These are phyloP conservation scores for Thielaviopsis populi DNA, from an alignment of 2,329 filamentous ascomycete species.

Conservation along the genomic window DNA sequence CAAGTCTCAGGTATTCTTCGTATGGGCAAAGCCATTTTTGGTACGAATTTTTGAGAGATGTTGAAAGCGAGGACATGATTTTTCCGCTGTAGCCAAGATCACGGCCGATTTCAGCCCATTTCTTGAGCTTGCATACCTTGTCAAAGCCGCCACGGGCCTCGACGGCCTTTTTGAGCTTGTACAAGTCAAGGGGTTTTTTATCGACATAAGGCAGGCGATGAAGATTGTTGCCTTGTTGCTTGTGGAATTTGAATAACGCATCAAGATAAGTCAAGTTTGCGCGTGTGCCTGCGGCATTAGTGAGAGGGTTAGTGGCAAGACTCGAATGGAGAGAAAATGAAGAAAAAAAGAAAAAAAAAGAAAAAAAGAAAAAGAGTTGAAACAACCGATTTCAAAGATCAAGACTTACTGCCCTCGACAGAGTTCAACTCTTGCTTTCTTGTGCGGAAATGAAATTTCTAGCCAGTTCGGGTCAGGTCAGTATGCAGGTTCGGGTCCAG, in stretches of 20 bases:
- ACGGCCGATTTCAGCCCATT: slow-evolving; percentile 96
- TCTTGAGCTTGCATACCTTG: slow-evolving; percentile 91
- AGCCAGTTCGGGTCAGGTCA: slow-evolving; percentile 17
- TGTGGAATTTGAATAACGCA: slow-evolving; percentile 89
- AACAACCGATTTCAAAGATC: not conserved
- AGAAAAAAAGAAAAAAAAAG: not conserved
- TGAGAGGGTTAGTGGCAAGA: slow-evolving; percentile 2
- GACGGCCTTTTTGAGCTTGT: slow-evolving; percentile 91
- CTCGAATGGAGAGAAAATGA: not conserved
- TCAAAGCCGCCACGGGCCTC: slow-evolving; percentile 91
- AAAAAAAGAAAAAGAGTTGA: not conserved
- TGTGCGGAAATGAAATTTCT: slow-evolving; percentile 95
- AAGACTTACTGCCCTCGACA: slow-evolving; percentile 78
- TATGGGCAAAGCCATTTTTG: slow-evolving; percentile 95
- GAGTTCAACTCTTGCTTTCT: slow-evolving; percentile 94
- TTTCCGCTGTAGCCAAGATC: slow-evolving; percentile 97
- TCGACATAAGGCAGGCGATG: slow-evolving; percentile 93
- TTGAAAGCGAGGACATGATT: slow-evolving; percentile 98
- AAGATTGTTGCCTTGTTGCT: slow-evolving; percentile 84
- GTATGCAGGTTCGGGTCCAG: not conserved
- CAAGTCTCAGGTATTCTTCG: slow-evolving; percentile 79
- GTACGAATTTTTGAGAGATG: slow-evolving; percentile 94
- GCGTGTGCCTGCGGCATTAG: slow-evolving; percentile 52
- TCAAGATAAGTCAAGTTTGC: slow-evolving; percentile 94
- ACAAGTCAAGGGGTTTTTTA: slow-evolving; percentile 90